These are phyloP conservation scores for Ophiosphaerella narmari DNA, from an alignment of 2,329 filamentous ascomycete genomes.

Conservation along the genomic window DNA sequence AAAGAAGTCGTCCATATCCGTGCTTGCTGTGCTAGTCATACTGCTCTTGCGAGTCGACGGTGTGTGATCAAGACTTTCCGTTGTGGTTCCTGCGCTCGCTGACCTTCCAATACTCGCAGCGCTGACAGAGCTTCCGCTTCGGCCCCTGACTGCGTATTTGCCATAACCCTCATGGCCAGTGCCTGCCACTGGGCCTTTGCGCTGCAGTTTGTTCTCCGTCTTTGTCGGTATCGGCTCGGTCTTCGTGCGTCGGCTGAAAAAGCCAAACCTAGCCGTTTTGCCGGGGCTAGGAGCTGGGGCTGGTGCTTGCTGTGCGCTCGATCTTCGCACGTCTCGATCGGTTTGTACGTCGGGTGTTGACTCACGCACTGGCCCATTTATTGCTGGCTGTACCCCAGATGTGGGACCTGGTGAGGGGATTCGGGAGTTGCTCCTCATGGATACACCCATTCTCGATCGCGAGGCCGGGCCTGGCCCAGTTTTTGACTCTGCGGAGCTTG, in stretches of 20 bases:
- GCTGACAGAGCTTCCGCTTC: constrained; percentile 65
- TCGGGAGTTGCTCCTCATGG: constrained; percentile 41
- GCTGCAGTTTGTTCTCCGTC: constrained; percentile 57
- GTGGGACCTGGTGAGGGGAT: constrained; percentile 46
- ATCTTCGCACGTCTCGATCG: constrained; percentile 37
- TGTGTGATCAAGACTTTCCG: constrained; percentile 40
- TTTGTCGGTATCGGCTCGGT: constrained; percentile 61
- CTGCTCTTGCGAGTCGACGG: constrained; percentile 50
- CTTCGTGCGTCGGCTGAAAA: constrained; percentile 77
- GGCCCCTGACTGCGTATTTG: constrained; percentile 65
- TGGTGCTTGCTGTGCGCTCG: constrained; percentile 48
- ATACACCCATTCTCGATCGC: constrained; percentile 30
- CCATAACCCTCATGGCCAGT: constrained; percentile 91
- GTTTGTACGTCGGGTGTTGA: constrained; percentile 48
- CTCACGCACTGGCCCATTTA: constrained; percentile 36
- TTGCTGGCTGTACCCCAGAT: constrained; percentile 29
- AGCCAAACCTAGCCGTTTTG: constrained; percentile 70
- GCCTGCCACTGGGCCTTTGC: constrained; percentile 86
- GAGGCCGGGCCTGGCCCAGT: constrained; percentile 17
- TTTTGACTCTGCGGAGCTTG: constrained; percentile 53
- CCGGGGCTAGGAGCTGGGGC: constrained; percentile 57
- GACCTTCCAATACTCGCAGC: constrained; percentile 54
- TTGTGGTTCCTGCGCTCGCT: constrained; percentile 49
- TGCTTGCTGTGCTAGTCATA: constrained; percentile 47
- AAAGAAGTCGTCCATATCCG: constrained; percentile 53